Evolutionary conservation across 352 stramenopile species (phyloP), one percentile per base, ranked within the genome.

Genomic region (Phytophthora lateralis): DNA sequence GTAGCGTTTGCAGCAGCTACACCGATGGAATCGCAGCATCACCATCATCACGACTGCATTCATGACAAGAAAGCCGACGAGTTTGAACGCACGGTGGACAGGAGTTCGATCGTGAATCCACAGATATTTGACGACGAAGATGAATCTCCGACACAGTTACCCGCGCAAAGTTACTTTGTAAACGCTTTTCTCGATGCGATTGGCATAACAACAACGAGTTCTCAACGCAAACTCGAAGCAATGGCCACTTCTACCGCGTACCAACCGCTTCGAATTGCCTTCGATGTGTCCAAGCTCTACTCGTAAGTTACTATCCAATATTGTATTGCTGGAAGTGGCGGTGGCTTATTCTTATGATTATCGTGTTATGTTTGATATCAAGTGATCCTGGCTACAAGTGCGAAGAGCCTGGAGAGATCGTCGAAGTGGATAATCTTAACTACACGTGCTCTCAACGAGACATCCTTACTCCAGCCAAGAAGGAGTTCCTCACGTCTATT

Each of bases 191-290:
- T 91, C 10, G 63, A 82, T 26, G 55, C 61, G 2, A 53, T 90
- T 5, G 72, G 81, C 0, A 42, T 76, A 4, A 52, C 75, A 20
- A 38, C 43, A n/a, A 29, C 41, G 52, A 26, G 60, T 1, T 47
- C 46, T 1, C 58, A 60, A 12, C 75, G 82, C 2, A 77, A 66
- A 12, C 66, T 91, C 2, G 39, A 66, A 56, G 51, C 63, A 0
- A 54, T 60, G 0, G 39, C 58, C 4, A 53, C 61, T 4, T 39
- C 65, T 3, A 56, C 71, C 3, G 45, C 76, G 0, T 91, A 88
- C 37, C 78, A 91, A 27, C 85, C 79, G 0, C 82, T 93, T n/a
- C 80, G 85, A 34, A 91, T 91, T 41, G 78, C 69, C 14, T 93
- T 93, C 24, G 85, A 93, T 24, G 50, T 91, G 0, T 93, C 85